A percentile compares a stretch with the other conserved stretches of the same genome.
phyloP scores from a whole-genome alignment of 164 flowering plant genomes.

The Tetracentron sinense region DNA sequence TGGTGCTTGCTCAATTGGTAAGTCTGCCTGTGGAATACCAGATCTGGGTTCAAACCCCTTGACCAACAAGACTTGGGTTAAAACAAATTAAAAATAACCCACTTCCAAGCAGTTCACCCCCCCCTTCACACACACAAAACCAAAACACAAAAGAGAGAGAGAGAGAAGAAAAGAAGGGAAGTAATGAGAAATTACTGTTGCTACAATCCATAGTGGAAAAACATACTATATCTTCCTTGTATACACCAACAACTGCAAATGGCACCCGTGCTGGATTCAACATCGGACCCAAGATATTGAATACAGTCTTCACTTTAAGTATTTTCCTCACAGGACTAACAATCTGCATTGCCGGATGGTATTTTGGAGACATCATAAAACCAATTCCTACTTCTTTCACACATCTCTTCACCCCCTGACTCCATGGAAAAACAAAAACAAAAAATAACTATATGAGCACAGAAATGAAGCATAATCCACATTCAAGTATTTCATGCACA shows the following conservation, averaged over 20 bases:
- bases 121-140: no score
- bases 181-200: not conserved
- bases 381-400: slow-evolving; percentile 84
- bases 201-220: not conserved
- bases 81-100: no score
- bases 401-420: slow-evolving; percentile 64
- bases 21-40: no score
- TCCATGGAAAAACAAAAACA: slow-evolving; percentile 13
- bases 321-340: slow-evolving; percentile 83
- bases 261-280: slow-evolving; percentile 83
- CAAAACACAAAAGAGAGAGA: no score
- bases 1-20: no score
- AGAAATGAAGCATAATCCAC: not conserved
- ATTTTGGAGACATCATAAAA: slow-evolving; percentile 88
- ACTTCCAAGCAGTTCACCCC: no score
- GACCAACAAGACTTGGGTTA: no score
- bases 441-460: not conserved
- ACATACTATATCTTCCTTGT: slow-evolving; percentile 65
- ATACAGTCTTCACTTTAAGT: slow-evolving; percentile 86
- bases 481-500: no score
- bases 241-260: slow-evolving; percentile 92
- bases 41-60: no score
- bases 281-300: slow-evolving; percentile 91
- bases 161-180: no score
- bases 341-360: slow-evolving; percentile 94